phyloP scores from a whole-genome alignment of 2,329 filamentous ascomycete genomes.

The Phoma sp. region DNA sequence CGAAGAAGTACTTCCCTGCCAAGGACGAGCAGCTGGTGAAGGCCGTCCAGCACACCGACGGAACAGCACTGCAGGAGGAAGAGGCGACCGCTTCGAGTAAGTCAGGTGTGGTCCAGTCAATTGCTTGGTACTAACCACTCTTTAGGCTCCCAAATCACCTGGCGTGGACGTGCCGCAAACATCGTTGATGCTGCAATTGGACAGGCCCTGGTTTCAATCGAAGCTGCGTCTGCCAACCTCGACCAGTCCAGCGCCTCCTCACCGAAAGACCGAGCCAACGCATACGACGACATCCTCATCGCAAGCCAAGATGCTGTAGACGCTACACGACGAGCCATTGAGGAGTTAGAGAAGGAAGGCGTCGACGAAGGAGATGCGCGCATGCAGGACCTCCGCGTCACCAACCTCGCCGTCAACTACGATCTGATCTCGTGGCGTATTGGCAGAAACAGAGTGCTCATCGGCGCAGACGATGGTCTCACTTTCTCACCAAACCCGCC shows the following conservation, averaged over 20 bases:
- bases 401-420: slow-evolving; percentile 91
- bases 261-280: slow-evolving; percentile 75
- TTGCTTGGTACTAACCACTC: slow-evolving; percentile 19
- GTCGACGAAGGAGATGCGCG: slow-evolving; percentile 81
- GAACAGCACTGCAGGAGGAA: slow-evolving; percentile 55
- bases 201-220: slow-evolving; percentile 76
- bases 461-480: slow-evolving; percentile 81
- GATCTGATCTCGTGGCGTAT: slow-evolving; percentile 94
- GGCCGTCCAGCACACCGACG: slow-evolving; percentile 73
- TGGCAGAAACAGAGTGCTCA: slow-evolving; percentile 87
- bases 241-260: slow-evolving; percentile 51
- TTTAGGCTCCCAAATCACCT: slow-evolving; percentile 70
- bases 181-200: slow-evolving; percentile 94
- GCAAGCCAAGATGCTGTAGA: slow-evolving; percentile 94
- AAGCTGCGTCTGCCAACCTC: slow-evolving; percentile 60
- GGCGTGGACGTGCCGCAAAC: slow-evolving; percentile 83
- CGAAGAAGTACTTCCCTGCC: slow-evolving; percentile 76
- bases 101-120: slow-evolving; percentile 19
- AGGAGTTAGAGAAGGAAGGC: slow-evolving; percentile 84
- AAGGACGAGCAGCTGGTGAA: slow-evolving; percentile 67
- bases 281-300: slow-evolving; percentile 89
- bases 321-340: slow-evolving; percentile 89
- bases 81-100: slow-evolving; percentile 59
- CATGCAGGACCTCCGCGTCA: slow-evolving; percentile 93
- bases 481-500: slow-evolving; percentile 60